These are phyloP conservation scores for Neurospora sp. DNA, from an alignment of 495 filamentous ascomycete species.

Conservation along the genomic window DNA sequence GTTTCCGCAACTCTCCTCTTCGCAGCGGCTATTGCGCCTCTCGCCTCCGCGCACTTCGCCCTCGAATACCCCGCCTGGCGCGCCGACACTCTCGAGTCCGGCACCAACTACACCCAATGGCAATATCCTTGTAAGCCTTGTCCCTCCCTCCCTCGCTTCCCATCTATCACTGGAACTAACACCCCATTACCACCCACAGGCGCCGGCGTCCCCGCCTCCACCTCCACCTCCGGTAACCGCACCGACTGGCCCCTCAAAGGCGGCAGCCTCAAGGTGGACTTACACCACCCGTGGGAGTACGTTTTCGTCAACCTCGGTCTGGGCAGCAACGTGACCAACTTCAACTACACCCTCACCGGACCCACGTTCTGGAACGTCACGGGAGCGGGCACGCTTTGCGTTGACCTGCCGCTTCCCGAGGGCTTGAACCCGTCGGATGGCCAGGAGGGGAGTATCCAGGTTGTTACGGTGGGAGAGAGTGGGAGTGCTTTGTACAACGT, in stretches of 20 bases:
- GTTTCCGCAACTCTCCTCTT: constrained; percentile 19
- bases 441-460: constrained; percentile 41
- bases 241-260: constrained; percentile 52
- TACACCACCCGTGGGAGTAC: constrained; percentile 46
- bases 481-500: constrained; percentile 53
- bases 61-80: constrained; percentile 50
- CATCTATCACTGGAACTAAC: constrained; percentile 1
- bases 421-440: constrained; percentile 38
- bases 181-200: constrained; percentile 25
- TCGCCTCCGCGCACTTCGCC: constrained; percentile 47
- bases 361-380: constrained; percentile 45
- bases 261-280: constrained; percentile 42
- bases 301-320: constrained; percentile 55
- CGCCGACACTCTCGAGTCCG: constrained; percentile 33
- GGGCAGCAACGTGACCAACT: constrained; percentile 41
- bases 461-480: constrained; percentile 40
- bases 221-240: constrained; percentile 33
- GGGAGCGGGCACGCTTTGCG: constrained; percentile 50
- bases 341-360: constrained; percentile 48
- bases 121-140: constrained; percentile 43
- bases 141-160: not conserved
- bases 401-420: constrained; percentile 37
- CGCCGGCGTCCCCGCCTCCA: constrained; percentile 41
- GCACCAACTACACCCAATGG: constrained; percentile 40
- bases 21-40: constrained; percentile 19